Evolutionary conservation across 148 eudicot species (phyloP).

Genomic region (Camellia japonica): DNA sequence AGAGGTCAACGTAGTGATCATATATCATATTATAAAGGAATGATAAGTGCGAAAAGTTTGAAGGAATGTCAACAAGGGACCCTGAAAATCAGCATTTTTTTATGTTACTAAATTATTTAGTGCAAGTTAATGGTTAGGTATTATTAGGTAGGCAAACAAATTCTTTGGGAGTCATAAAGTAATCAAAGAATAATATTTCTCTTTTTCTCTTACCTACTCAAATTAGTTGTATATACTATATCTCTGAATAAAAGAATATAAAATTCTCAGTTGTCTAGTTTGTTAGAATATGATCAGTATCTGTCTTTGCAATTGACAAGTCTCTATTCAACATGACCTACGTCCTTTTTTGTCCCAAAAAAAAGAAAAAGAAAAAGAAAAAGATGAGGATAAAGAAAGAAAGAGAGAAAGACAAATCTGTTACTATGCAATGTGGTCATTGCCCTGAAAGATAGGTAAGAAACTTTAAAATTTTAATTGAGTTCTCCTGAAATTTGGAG

Average conservation of each 20-base stretch:
- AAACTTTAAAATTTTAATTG: no score
- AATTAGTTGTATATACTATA: not conserved
- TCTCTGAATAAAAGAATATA: not conserved
- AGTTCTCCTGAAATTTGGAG: no score
- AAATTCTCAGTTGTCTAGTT: not conserved
- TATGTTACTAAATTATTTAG: not conserved
- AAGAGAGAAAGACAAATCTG: no score
- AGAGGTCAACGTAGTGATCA: not conserved
- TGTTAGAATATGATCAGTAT: not conserved
- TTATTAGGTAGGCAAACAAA: not conserved
- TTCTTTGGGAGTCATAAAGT: not conserved
- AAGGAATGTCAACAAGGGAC: not conserved
- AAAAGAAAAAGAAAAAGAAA: not conserved
- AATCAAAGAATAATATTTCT: not conserved
- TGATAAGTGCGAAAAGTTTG: not conserved
- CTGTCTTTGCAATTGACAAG: not conserved
- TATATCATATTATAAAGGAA: not conserved
- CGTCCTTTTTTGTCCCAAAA: not conserved
- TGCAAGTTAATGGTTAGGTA: not conserved
- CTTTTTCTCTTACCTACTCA: not conserved
- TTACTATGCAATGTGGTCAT: no score
- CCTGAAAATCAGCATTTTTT: not conserved
- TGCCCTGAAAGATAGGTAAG: no score
- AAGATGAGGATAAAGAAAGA: no score
- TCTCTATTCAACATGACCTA: not conserved